Conservation (phyloP, 2,329 filamentous ascomycete species). For the Trichoderma afroharzianum region DNA sequence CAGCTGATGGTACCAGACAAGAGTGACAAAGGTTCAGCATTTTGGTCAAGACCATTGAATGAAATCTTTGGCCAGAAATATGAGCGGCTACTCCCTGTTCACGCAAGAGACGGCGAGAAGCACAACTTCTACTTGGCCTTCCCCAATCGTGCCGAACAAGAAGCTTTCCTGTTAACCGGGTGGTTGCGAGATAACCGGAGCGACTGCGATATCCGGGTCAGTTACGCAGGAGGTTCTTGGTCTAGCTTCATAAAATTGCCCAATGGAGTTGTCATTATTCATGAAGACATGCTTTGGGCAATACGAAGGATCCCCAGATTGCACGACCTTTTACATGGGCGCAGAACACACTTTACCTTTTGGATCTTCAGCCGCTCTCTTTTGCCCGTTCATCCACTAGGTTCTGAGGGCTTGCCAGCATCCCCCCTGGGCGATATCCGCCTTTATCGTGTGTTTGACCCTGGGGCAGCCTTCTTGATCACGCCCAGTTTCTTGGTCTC, state of each 20-base stretch:
- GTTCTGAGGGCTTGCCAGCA: conserved; percentile 10
- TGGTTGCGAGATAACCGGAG: conserved; percentile 44
- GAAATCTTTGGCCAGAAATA: conserved; percentile 33
- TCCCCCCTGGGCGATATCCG: conserved; percentile 23
- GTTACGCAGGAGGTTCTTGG: conserved; percentile 45
- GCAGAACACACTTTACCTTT: conserved; percentile 31
- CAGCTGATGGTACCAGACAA: neutral
- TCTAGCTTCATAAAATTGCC: conserved; percentile 36
- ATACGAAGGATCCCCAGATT: conserved; percentile 41
- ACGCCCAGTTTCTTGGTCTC: conserved; percentile 42
- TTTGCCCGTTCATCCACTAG: conserved; percentile 20
- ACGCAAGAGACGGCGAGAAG: conserved; percentile 12
- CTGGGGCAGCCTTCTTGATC: conserved; percentile 35
- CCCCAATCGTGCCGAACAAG: conserved; percentile 35
- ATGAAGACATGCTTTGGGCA: conserved; percentile 39
- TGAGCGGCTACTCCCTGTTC: conserved; percentile 27
- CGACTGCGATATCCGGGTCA: conserved; percentile 41
- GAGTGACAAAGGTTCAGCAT: conserved; percentile 2
- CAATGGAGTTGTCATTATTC: conserved; percentile 40
- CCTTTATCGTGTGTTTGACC: conserved; percentile 30
- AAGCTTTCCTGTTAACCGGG: conserved; percentile 37
- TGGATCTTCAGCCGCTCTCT: conserved; percentile 40
- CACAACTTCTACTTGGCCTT: conserved; percentile 48
- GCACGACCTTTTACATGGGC: conserved; percentile 29
- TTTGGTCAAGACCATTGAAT: conserved; percentile 25